Base-by-base conservation (phyloP, 2,329 filamentous ascomycete genomes). In the Aspergillus brasiliensis region DNA sequence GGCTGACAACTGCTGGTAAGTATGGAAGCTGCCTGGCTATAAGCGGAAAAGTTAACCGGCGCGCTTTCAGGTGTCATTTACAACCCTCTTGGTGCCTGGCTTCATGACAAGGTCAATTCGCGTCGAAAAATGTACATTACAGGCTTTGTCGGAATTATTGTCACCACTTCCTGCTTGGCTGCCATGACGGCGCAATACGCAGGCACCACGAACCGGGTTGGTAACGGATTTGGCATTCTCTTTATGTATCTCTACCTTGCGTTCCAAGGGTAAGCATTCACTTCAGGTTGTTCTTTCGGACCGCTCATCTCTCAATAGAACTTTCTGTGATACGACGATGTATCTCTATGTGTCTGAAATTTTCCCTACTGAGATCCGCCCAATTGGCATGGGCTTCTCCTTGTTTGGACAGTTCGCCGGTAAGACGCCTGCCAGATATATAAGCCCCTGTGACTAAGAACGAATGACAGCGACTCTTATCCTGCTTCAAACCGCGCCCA, bases 351-450 rank as follows among this genome's bases (percentile, higher is more conserved):
- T 79, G 28, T 73, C 74, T 2, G 79, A 81, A 67, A 81, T 81
- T 17, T 81, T 79, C 67, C 80, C 80, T 0, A 83, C 80, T 0
- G 79, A 83, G 55, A 81, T 83, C 27, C 76, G 82, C 2, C 77
- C 81, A 0, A 83, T 82, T 31, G 82, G 81, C 8, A 82, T 83
- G 74, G 81, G 80, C 0, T 81, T 83, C 67, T 81, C 79, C 0
- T 62, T 84, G 1, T 83, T 83, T 55, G 81, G 81, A 3, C 80
- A 82, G 60, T 82, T 82, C 61, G 77, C 79, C 2, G 68, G 73
- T 73, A 57, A 55, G 38, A 31, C n/a, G 11, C n/a, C 4, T 15
- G 10, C 3, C 17, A 1, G n/a, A 19, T 5, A 8, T 10, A n/a
- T n/a, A 19, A 28, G 13, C 23, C 13, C 8, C 8, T 10, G 8